Conservation (phyloP, 345 rosid species). For the Turnera subulata region DNA sequence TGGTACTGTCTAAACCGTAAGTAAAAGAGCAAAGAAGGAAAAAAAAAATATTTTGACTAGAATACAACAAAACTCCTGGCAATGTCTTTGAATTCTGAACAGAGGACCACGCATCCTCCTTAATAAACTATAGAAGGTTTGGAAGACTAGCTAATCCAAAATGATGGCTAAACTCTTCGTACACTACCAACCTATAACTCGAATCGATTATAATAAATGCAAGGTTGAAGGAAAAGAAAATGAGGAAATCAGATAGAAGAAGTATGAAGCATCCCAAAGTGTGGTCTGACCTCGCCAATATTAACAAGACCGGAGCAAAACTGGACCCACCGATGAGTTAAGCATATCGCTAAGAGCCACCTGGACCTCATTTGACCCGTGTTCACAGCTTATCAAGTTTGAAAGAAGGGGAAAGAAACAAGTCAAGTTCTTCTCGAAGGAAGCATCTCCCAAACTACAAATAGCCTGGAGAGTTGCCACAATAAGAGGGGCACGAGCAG, state of each 20-base stretch:
- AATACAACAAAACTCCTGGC: constrained; percentile 36
- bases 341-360: constrained; percentile 90
- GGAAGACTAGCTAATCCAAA: constrained; percentile 21
- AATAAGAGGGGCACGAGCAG: constrained; percentile 71
- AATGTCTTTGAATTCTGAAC: constrained; percentile 22
- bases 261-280: constrained; percentile 29
- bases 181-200: constrained; percentile 34
- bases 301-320: constrained; percentile 72
- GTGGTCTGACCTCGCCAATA: constrained; percentile 15
- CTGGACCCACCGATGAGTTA: constrained; percentile 70
- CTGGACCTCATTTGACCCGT: constrained; percentile 88
- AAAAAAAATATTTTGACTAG: constrained; percentile 10
- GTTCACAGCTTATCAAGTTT: constrained; percentile 83
- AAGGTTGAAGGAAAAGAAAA: constrained; percentile 5
- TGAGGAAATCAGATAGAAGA: constrained; percentile 3
- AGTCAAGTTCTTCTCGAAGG: constrained; percentile 66
- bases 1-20: constrained; percentile 2
- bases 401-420: constrained; percentile 73
- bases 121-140: constrained; percentile 15
- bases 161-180: constrained; percentile 29
- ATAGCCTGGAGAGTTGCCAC: constrained; percentile 78
- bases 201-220: constrained; percentile 5
- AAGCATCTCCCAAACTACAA: constrained; percentile 66
- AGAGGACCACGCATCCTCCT: constrained; percentile 18
- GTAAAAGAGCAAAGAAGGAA: background rate